Percentiles rank a stretch among this genome's conserved stretches.
Evolutionary conservation across 148 eudicot genomes (phyloP).

Genomic region (Rhododendron ferrugineum): DNA sequence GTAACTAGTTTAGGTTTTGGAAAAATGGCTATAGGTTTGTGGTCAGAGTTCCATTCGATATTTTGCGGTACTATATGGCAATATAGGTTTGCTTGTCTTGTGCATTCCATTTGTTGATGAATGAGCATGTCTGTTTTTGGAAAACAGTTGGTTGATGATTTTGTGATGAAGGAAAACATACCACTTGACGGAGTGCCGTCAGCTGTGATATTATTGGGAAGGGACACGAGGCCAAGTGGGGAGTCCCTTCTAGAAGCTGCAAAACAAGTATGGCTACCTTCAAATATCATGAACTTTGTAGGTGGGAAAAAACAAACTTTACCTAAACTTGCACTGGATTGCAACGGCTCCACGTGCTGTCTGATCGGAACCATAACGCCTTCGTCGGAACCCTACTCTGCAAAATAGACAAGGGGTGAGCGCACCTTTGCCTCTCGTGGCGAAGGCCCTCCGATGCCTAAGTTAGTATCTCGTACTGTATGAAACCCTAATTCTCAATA

Average conservation of each 20-base stretch:
- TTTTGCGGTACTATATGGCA: neutral
- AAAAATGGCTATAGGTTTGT: neutral
- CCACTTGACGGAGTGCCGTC: slow-evolving; percentile 34
- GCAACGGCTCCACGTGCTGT: too few relatives aligned
- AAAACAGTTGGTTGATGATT: slow-evolving; percentile 66
- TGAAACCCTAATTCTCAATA: too few relatives aligned
- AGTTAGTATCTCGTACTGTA: too few relatives aligned
- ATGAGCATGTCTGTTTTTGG: neutral
- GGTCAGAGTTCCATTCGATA: neutral
- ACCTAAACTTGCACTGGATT: too few relatives aligned
- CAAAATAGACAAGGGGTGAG: too few relatives aligned
- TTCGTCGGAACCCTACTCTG: too few relatives aligned
- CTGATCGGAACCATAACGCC: too few relatives aligned
- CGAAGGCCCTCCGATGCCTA: too few relatives aligned
- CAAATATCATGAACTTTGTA: neutral
- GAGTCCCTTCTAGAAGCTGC: slow-evolving; percentile 79
- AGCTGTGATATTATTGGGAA: slow-evolving; percentile 68
- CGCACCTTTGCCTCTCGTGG: too few relatives aligned
- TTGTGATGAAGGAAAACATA: slow-evolving; percentile 68
- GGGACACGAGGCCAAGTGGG: slow-evolving; percentile 98
- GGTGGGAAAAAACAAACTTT: too few relatives aligned
- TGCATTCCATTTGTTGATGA: neutral
- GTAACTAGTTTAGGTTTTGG: neutral
- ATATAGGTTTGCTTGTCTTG: neutral
- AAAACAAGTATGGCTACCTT: slow-evolving; percentile 50